A percentile compares a stretch with the other conserved stretches of the same genome.
These are phyloP conservation scores for Fusarium goolgardi DNA, from an alignment of 2,329 filamentous ascomycete species.

Conservation along the genomic window DNA sequence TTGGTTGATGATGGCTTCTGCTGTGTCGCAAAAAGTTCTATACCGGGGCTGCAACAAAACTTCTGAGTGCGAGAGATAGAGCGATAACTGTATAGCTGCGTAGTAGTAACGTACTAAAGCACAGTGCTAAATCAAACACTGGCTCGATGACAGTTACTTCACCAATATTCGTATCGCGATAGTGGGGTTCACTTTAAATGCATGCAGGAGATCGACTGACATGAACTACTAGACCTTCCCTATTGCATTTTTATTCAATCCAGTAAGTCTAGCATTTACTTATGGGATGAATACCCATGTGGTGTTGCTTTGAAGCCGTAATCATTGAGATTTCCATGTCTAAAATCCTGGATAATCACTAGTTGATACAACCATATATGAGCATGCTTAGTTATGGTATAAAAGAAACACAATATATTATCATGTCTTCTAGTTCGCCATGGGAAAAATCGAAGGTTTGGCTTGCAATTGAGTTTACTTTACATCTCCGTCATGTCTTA, in stretches of 20 bases:
- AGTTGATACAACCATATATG: not conserved
- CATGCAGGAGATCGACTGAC: constrained; percentile 10
- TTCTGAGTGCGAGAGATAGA: constrained; percentile 66
- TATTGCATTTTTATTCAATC: not conserved
- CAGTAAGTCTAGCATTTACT: too few relatives aligned
- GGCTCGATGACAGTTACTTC: constrained; percentile 3
- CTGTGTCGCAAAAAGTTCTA: constrained; percentile 39
- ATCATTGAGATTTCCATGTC: not conserved
- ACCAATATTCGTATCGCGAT: constrained; percentile 16
- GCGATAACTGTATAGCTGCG: constrained; percentile 19
- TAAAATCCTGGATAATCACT: not conserved
- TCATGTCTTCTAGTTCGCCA: too few relatives aligned
- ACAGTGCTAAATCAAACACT: constrained; percentile 29
- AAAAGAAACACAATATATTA: not conserved
- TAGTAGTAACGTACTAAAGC: rapidly evolving
- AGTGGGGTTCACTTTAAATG: constrained; percentile 26
- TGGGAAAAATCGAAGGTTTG: not conserved
- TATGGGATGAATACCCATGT: too few relatives aligned
- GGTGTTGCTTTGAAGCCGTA: not conserved
- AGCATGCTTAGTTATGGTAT: not conserved
- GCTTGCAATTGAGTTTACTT: not conserved
- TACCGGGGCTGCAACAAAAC: constrained; percentile 42
- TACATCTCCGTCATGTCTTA: not conserved
- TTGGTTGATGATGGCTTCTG: constrained; percentile 22
- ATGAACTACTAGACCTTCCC: not conserved